phyloP scores from a whole-genome alignment of 441 rosid genomes.

The Brassica hybrid region DNA sequence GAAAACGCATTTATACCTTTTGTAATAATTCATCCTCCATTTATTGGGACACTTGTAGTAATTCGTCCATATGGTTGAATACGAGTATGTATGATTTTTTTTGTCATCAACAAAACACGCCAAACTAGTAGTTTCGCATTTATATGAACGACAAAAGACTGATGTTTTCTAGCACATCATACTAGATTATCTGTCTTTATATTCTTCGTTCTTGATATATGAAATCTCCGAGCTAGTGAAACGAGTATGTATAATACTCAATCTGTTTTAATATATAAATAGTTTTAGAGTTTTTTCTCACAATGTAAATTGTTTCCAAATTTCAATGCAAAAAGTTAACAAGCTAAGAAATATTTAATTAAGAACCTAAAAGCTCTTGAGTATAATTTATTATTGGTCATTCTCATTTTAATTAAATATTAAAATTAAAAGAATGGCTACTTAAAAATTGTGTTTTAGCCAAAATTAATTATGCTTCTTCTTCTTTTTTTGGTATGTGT shows the following conservation, averaged over 20 bases:
- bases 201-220: too few relatives aligned
- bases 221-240: too few relatives aligned
- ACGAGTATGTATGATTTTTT: background rate
- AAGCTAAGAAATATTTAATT: background rate
- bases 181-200: too few relatives aligned
- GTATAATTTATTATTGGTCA: background rate
- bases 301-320: background rate
- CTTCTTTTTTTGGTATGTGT: background rate
- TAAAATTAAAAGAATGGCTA: background rate
- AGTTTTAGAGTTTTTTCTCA: background rate
- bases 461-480: background rate
- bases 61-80: background rate
- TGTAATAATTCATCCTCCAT: background rate
- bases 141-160: too few relatives aligned
- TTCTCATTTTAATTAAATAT: background rate
- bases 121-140: too few relatives aligned
- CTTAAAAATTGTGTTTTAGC: background rate
- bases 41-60: background rate
- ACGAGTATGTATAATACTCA: background rate
- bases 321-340: background rate
- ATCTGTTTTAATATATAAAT: background rate
- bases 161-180: too few relatives aligned
- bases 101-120: too few relatives aligned
- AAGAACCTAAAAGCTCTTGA: background rate
- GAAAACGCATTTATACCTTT: background rate